Conservation (phyloP, 1,139 yeast species). For the Pichia sp. region DNA sequence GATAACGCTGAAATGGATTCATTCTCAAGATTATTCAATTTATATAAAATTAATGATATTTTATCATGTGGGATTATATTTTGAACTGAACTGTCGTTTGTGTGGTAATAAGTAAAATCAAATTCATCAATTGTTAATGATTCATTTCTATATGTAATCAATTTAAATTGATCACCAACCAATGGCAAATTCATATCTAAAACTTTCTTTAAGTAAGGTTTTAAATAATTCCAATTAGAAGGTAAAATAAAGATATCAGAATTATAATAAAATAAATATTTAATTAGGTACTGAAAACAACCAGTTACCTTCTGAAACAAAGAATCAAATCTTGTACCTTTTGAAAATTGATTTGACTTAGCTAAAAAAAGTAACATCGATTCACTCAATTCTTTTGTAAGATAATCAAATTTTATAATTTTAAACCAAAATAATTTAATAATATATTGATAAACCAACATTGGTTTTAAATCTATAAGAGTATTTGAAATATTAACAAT, state of each 20-base stretch:
- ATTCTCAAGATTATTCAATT: conserved; percentile 20
- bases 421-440: conserved; percentile 70
- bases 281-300: conserved; percentile 33
- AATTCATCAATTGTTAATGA: conserved; percentile 52
- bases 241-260: conserved; percentile 76
- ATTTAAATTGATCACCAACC: conserved; percentile 47
- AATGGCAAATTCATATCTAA: conserved; percentile 34
- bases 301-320: conserved; percentile 12
- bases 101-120: conserved; percentile 9
- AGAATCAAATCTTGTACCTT: conserved; percentile 13
- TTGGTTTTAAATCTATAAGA: conserved; percentile 19
- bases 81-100: not conserved
- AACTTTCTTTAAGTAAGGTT: conserved; percentile 44
- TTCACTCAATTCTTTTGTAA: conserved; percentile 58
- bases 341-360: conserved; percentile 19
- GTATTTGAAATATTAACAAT: conserved; percentile 32
- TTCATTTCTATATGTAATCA: conserved; percentile 64
- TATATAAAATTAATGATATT: conserved; percentile 17
- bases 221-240: conserved; percentile 59
- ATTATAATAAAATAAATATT: conserved; percentile 50
- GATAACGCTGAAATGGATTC: conserved; percentile 16
- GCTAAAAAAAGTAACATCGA: conserved; percentile 34
- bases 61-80: conserved; percentile 13
- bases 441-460: conserved; percentile 44
- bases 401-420: conserved; percentile 44